A percentile compares a stretch with the other conserved stretches of the same genome.
Evolutionary conservation across 1,284 basidiomycete species (phyloP).

Genomic region (Exobasidium rhododendri): DNA sequence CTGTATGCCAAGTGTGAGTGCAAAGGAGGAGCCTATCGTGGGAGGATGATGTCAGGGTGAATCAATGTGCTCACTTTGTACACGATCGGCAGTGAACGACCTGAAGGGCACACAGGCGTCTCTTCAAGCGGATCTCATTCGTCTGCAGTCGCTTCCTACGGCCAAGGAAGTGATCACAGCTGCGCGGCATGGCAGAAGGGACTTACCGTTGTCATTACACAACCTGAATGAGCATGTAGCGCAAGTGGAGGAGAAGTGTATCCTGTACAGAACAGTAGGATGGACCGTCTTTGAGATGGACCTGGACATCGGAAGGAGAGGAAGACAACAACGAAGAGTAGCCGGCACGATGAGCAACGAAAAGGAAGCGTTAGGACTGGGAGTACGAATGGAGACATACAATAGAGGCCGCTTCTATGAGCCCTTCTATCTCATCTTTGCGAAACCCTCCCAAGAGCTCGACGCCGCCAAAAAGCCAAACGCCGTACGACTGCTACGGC

Average conservation of each 20-base stretch:
- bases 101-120: neutral
- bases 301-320: slow-evolving; percentile 34
- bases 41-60: no score
- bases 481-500: slow-evolving; percentile 25
- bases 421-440: slow-evolving; percentile 38
- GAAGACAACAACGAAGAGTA: slow-evolving; percentile 19
- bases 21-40: no score
- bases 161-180: neutral
- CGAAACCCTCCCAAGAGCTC: slow-evolving; percentile 26
- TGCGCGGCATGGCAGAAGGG: neutral
- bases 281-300: slow-evolving; percentile 42
- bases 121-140: neutral
- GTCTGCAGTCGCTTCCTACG: neutral
- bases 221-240: slow-evolving; percentile 22
- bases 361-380: slow-evolving; percentile 24
- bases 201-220: neutral
- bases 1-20: neutral
- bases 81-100: neutral
- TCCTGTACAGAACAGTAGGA: slow-evolving; percentile 30
- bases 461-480: slow-evolving; percentile 16
- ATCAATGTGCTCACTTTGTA: neutral
- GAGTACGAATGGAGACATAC: slow-evolving; percentile 36
- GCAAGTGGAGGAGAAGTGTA: slow-evolving; percentile 28
- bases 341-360: neutral
- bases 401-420: slow-evolving; percentile 31